Conservation (phyloP, 2,329 filamentous ascomycete genomes). For the Alternaria brassicicola region DNA sequence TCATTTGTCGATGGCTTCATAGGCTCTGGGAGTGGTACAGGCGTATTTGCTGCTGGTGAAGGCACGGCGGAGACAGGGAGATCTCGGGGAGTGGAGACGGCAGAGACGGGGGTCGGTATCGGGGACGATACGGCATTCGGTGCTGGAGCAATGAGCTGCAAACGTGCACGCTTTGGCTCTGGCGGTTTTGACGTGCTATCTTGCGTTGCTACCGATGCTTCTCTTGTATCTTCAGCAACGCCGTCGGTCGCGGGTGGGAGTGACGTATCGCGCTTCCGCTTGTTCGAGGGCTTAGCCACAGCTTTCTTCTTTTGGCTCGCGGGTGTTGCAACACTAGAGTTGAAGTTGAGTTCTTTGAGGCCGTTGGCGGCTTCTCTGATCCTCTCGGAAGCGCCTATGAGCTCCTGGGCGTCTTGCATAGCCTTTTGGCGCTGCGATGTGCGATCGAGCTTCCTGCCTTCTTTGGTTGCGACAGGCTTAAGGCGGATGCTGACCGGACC, state of each 20-base stretch:
- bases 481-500: slow-evolving; percentile 74
- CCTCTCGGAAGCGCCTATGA: slow-evolving; percentile 45
- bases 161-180: slow-evolving; percentile 40
- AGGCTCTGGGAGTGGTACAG: slow-evolving; percentile 20
- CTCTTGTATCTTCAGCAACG: slow-evolving; percentile 22
- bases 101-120: slow-evolving; percentile 17
- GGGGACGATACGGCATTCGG: slow-evolving; percentile 17
- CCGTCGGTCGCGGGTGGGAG: slow-evolving; percentile 35
- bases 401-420: slow-evolving; percentile 47
- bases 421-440: slow-evolving; percentile 63
- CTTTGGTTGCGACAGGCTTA: slow-evolving; percentile 79
- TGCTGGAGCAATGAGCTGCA: slow-evolving; percentile 26
- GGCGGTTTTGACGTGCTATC: slow-evolving; percentile 36
- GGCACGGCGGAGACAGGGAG: slow-evolving; percentile 14
- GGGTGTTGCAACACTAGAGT: slow-evolving; percentile 25
- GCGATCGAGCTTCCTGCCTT: slow-evolving; percentile 75
- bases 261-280: slow-evolving; percentile 62
- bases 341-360: slow-evolving; percentile 44
- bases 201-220: slow-evolving; percentile 33
- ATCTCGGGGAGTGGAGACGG: slow-evolving; percentile 15
- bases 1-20: slow-evolving; percentile 24
- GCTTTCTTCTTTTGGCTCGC: slow-evolving; percentile 31
- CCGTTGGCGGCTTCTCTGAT: slow-evolving; percentile 44
- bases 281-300: slow-evolving; percentile 47
- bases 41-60: slow-evolving; percentile 22